These are phyloP conservation scores for Suillus subaureus DNA, from an alignment of 768 basidiomycete species.

Conservation along the genomic window DNA sequence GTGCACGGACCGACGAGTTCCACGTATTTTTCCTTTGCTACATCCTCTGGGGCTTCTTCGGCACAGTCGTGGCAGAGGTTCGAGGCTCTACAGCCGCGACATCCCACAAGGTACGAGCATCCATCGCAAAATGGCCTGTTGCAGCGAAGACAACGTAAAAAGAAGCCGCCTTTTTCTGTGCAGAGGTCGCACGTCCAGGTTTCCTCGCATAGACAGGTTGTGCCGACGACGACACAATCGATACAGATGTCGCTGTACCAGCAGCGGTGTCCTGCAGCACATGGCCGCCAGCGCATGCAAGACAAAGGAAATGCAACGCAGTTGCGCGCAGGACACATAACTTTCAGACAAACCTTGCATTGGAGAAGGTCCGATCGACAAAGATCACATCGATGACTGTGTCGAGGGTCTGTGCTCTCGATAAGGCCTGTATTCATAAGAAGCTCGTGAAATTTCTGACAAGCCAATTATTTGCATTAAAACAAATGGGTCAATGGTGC, in stretches of 20 bases:
- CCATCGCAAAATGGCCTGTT: background rate
- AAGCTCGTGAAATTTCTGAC: background rate
- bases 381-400: background rate
- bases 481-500: background rate
- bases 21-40: background rate
- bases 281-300: background rate
- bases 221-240: background rate
- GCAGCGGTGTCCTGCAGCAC: background rate
- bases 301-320: background rate
- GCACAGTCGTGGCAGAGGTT: background rate
- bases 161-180: background rate
- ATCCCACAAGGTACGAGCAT: background rate
- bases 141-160: background rate
- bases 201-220: background rate
- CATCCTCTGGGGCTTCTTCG: background rate
- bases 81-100: background rate
- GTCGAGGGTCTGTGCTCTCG: background rate
- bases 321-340: background rate
- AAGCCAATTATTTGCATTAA: background rate
- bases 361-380: background rate
- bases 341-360: background rate
- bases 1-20: background rate
- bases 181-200: conserved; percentile 1
- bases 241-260: background rate
- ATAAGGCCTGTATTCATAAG: background rate